Percentiles rank a stretch among this genome's conserved stretches.
Conservation (phyloP, 306 rosid genomes). For the Senna siamea region DNA sequence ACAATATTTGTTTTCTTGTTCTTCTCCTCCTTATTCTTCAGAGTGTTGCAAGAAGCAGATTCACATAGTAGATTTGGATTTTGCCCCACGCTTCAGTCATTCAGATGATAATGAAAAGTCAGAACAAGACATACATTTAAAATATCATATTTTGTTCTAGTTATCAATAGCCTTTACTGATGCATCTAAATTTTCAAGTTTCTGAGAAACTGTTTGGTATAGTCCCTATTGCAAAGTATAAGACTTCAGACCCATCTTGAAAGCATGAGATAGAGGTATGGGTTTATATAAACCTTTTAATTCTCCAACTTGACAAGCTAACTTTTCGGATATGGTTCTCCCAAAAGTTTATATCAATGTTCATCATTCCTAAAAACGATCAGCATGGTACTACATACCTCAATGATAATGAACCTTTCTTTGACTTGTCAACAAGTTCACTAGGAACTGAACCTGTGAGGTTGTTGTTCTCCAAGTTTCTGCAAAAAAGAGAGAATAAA, state of each 20-base stretch:
- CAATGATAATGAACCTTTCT: slow-evolving; percentile 44
- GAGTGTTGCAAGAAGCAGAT: slow-evolving; percentile 31
- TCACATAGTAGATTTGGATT: slow-evolving; percentile 52
- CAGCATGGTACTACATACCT: slow-evolving; percentile 38
- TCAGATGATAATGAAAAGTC: background rate
- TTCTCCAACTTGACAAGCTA: too few relatives aligned
- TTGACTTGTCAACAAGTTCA: slow-evolving; percentile 44
- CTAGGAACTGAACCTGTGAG: slow-evolving; percentile 46
- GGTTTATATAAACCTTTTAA: too few relatives aligned
- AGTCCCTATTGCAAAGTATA: background rate
- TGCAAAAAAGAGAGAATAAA: slow-evolving; percentile 37
- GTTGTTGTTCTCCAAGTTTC: slow-evolving; percentile 54
- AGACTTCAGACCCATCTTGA: background rate
- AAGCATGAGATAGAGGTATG: too few relatives aligned
- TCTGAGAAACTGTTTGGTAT: background rate
- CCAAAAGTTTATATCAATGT: too few relatives aligned
- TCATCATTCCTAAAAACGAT: too few relatives aligned
- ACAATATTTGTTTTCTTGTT: slow-evolving; percentile 35
- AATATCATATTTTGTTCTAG: too few relatives aligned
- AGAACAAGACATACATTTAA: background rate
- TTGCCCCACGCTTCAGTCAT: slow-evolving; percentile 40
- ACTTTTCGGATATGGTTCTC: background rate
- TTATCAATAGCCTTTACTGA: background rate
- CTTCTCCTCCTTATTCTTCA: background rate
- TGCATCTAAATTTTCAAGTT: background rate